Percentiles rank a stretch among this genome's conserved stretches.
phyloP scores from a whole-genome alignment of 2,329 filamentous ascomycete species.

The Colletotrichum lindemuthianum region DNA sequence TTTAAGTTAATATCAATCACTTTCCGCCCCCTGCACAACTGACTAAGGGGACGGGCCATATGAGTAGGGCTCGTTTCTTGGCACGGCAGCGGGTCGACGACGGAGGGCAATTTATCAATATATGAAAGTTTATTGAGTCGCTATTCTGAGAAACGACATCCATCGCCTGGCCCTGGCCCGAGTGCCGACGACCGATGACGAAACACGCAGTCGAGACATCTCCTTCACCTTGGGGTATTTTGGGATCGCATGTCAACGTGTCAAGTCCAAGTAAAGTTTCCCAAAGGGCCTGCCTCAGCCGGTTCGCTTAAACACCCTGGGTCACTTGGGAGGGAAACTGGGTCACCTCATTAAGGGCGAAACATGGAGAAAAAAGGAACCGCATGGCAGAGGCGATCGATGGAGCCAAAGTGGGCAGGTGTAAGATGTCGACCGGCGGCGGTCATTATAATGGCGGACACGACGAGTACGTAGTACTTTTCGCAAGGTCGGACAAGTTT shows the following conservation, averaged over 20 bases:
- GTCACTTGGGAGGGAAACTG: not conserved
- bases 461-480: not conserved
- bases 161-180: not conserved
- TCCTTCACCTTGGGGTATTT: conserved; percentile 1
- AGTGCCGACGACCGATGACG: not conserved
- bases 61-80: conserved; percentile 21
- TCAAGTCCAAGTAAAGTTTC: conserved; percentile 33
- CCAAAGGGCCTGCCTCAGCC: conserved; percentile 2
- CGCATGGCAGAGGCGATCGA: conserved; percentile 20
- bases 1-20: conserved; percentile 20
- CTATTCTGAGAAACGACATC: conserved; percentile 20
- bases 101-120: not conserved
- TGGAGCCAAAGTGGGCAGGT: conserved; percentile 17
- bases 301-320: conserved; percentile 22
- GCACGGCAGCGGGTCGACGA: conserved; percentile 6
- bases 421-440: conserved; percentile 2
- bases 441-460: not conserved
- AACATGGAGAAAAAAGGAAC: conserved; percentile 27
- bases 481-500: not conserved
- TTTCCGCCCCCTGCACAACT: conserved; percentile 8
- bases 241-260: conserved; percentile 18
- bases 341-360: conserved; percentile 15
- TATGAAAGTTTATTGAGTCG: not conserved
- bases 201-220: not conserved
- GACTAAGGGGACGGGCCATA: conserved; percentile 19